Evolutionary conservation across 352 stramenopile genomes (phyloP).

Genomic region (Globisporangium viniferum): DNA sequence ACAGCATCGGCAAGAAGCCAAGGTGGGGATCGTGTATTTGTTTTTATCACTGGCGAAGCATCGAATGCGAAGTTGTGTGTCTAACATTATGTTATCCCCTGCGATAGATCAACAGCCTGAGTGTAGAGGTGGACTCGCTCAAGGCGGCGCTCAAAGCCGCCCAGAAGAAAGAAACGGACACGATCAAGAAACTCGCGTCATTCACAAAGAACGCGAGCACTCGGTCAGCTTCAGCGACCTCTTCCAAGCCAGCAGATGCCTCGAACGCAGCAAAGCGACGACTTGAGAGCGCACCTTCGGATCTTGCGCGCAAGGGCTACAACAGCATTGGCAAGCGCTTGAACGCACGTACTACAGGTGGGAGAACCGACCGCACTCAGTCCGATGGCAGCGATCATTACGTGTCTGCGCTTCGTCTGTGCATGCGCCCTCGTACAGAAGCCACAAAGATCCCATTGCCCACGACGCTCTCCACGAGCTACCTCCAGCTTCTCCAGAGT

Average conservation of each 20-base stretch:
- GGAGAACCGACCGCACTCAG: neutral
- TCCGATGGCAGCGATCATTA: neutral
- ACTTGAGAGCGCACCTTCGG: constrained; percentile 1
- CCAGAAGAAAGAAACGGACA: constrained; percentile 47
- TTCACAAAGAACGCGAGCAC: constrained; percentile 21
- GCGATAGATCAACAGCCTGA: constrained; percentile 48
- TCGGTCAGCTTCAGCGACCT: neutral
- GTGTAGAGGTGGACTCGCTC: constrained; percentile 37
- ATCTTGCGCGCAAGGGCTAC: neutral
- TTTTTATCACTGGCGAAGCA: neutral
- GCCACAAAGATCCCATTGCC: constrained; percentile 41
- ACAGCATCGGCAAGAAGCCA: constrained; percentile 40
- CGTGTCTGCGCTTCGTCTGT: neutral
- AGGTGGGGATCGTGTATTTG: constrained; percentile 21
- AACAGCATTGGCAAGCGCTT: constrained; percentile 6
- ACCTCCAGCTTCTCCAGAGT: constrained; percentile 3
- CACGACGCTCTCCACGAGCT: constrained; percentile 6
- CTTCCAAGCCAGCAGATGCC: neutral
- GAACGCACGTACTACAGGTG: neutral
- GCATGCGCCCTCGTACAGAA: constrained; percentile 24
- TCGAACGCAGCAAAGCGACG: constrained; percentile 4
- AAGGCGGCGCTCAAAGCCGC: constrained; percentile 26
- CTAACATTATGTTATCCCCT: neutral
- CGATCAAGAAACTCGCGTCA: constrained; percentile 34
- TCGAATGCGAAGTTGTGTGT: neutral